phyloP scores from a whole-genome alignment of 768 basidiomycete genomes.

The Kwoniella mangroviensis region DNA sequence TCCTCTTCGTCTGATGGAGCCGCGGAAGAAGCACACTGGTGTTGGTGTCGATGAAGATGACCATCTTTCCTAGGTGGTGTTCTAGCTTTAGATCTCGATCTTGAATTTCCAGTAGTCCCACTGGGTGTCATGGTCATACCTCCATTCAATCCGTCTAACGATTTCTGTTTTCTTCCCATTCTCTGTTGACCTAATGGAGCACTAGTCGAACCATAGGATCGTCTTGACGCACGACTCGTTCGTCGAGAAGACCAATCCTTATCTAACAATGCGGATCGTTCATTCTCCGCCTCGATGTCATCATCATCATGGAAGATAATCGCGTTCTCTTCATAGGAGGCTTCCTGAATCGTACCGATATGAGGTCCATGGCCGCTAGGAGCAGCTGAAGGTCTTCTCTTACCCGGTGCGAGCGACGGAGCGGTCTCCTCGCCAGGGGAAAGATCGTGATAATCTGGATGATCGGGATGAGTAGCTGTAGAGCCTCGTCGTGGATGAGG shows the following conservation, averaged over 20 bases:
- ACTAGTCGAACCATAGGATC: constrained; percentile 31
- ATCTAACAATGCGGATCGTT: constrained; percentile 22
- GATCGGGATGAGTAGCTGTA: background rate
- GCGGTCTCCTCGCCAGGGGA: constrained; percentile 16
- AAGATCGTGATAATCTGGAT: constrained; percentile 11
- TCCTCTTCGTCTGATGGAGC: constrained; percentile 11
- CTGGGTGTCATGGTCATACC: constrained; percentile 3
- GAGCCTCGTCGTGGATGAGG: constrained; percentile 40
- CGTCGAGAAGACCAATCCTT: constrained; percentile 19
- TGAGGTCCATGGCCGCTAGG: constrained; percentile 19
- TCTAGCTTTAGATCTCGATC: constrained; percentile 45
- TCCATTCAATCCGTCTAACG: constrained; percentile 12
- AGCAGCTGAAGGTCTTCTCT: constrained; percentile 18
- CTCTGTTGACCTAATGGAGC: constrained; percentile 24
- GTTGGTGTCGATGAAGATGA: constrained; percentile 3
- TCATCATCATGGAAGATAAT: constrained; percentile 41
- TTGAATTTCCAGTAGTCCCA: constrained; percentile 31
- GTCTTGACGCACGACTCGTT: constrained; percentile 14
- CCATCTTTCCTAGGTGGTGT: constrained; percentile 39
- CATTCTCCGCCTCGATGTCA: constrained; percentile 37
- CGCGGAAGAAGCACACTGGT: constrained; percentile 7
- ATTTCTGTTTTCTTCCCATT: constrained; percentile 8
- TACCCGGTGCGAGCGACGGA: constrained; percentile 6
- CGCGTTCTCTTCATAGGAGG: constrained; percentile 39
- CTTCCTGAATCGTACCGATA: constrained; percentile 39